Evolutionary conservation across 257 asterid species (phyloP).

Genomic region (Catharanthus roseus): DNA sequence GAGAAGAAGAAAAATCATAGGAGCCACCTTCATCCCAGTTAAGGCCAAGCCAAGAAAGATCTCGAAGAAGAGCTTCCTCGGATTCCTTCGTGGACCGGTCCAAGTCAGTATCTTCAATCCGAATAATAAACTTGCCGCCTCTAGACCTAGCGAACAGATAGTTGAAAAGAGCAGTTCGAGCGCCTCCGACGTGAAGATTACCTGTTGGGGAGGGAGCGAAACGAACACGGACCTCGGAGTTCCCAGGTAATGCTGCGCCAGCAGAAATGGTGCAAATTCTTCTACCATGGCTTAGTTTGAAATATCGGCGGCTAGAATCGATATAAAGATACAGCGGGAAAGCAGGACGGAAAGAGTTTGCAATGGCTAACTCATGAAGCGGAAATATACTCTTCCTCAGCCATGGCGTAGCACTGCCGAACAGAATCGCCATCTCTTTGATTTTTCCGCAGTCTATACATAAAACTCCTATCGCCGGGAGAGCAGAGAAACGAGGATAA

Average conservation of each 20-base stretch:
- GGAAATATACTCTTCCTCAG: slow-evolving; percentile 8
- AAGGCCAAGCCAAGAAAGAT: slow-evolving; percentile 95
- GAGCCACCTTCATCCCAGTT: slow-evolving; percentile 84
- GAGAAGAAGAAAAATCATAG: not conserved
- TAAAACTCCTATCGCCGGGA: not conserved
- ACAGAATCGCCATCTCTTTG: not conserved
- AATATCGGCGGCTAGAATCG: not conserved
- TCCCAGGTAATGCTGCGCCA: slow-evolving; percentile 25
- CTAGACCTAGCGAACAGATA: slow-evolving; percentile 85
- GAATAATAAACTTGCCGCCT: slow-evolving; percentile 82
- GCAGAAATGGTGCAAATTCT: slow-evolving; percentile 46
- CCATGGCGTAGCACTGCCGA: slow-evolving; percentile 7
- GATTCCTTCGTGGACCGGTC: slow-evolving; percentile 95
- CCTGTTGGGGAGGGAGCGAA: slow-evolving; percentile 99
- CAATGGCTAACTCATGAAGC: not conserved
- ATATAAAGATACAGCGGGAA: not conserved
- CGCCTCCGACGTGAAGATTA: slow-evolving; percentile 96
- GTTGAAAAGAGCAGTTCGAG: slow-evolving; percentile 93
- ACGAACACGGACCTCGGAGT: slow-evolving; percentile 63
- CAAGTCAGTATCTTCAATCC: slow-evolving; percentile 92
- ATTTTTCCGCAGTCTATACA: not conserved
- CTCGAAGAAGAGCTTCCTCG: slow-evolving; percentile 84
- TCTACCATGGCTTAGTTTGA: not conserved
- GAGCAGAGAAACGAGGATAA: not conserved
- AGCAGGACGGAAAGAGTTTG: not conserved